A percentile compares a stretch with the other conserved stretches of the same genome.
phyloP scores from a whole-genome alignment of 2,329 filamentous ascomycete species.

The Colletotrichum lentis region DNA sequence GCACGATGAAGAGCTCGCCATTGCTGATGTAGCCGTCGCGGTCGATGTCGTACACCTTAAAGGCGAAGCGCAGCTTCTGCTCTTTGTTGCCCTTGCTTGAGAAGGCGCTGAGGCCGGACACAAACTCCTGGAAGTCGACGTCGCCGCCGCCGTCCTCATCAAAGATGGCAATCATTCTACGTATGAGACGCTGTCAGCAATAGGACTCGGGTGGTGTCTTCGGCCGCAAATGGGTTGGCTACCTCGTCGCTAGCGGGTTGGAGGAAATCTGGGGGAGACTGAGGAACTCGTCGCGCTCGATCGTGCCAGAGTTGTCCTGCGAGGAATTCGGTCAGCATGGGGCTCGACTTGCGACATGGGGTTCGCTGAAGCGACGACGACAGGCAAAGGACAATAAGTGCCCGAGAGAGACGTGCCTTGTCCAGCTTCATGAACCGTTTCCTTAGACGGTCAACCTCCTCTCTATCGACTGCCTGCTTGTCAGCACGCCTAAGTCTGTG shows the following conservation, averaged over 20 bases:
- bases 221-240: slow-evolving; percentile 39
- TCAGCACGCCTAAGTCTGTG: slow-evolving; percentile 33
- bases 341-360: background rate
- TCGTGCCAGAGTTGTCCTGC: slow-evolving; percentile 96
- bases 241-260: slow-evolving; percentile 96
- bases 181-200: slow-evolving; percentile 1
- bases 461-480: slow-evolving; percentile 78
- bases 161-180: slow-evolving; percentile 97
- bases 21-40: slow-evolving; percentile 99
- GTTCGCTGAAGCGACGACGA: background rate
- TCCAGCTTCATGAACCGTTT: slow-evolving; percentile 99
- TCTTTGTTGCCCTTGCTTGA: slow-evolving; percentile 99
- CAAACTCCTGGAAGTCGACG: slow-evolving; percentile 99
- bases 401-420: slow-evolving; percentile 69
- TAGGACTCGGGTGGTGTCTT: background rate
- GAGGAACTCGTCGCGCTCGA: slow-evolving; percentile 98
- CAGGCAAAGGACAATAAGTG: background rate
- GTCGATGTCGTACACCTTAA: slow-evolving; percentile 99
- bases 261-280: slow-evolving; percentile 97
- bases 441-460: slow-evolving; percentile 93
- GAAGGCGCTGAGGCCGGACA: slow-evolving; percentile 93
- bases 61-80: slow-evolving; percentile 96
- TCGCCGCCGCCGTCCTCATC: slow-evolving; percentile 98
- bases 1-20: slow-evolving; percentile 96
- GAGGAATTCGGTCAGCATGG: slow-evolving; percentile 24